phyloP scores from a whole-genome alignment of 257 asterid genomes.

The Euphrasia confusa region DNA sequence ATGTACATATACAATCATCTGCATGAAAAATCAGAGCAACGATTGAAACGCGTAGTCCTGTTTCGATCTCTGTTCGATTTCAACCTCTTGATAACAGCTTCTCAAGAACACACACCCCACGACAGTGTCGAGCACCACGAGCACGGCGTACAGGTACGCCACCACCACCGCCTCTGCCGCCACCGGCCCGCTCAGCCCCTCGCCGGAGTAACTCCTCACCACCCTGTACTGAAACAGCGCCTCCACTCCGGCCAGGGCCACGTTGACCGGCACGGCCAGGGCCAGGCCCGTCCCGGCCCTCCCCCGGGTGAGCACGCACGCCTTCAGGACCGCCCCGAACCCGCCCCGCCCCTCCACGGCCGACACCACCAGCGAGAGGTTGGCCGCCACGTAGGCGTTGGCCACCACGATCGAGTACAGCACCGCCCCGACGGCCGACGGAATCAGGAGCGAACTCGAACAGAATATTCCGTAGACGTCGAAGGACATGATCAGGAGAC shows the following conservation, averaged over 20 bases:
- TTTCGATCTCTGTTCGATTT: conserved; percentile 21
- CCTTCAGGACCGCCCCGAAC: conserved; percentile 38
- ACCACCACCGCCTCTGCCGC: conserved; percentile 53
- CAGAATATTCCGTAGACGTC: conserved; percentile 32
- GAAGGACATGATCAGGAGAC: conserved; percentile 30
- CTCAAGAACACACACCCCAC: conserved; percentile 45
- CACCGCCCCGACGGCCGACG: conserved; percentile 52
- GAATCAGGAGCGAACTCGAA: conserved; percentile 23
- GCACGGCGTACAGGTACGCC: conserved; percentile 52
- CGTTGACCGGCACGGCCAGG: conserved; percentile 44
- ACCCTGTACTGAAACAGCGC: conserved; percentile 65
- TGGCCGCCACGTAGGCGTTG: conserved; percentile 48
- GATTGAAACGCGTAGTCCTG: conserved; percentile 1
- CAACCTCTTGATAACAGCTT: conserved; percentile 29
- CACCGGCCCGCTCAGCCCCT: conserved; percentile 23
- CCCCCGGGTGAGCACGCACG: conserved; percentile 45
- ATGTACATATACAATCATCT: no score
- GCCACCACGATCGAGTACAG: conserved; percentile 61
- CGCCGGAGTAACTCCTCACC: conserved; percentile 25
- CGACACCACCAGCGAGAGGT: conserved; percentile 38
- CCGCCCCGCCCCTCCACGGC: conserved; percentile 48
- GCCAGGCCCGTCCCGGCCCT: conserved; percentile 49
- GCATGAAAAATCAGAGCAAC: conserved; percentile 6
- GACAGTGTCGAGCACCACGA: conserved; percentile 61
- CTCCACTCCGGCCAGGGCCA: conserved; percentile 53